A percentile compares a stretch with the other conserved stretches of the same genome.
Conservation (phyloP, 345 rosid species). For the Syzygium jambos region DNA sequence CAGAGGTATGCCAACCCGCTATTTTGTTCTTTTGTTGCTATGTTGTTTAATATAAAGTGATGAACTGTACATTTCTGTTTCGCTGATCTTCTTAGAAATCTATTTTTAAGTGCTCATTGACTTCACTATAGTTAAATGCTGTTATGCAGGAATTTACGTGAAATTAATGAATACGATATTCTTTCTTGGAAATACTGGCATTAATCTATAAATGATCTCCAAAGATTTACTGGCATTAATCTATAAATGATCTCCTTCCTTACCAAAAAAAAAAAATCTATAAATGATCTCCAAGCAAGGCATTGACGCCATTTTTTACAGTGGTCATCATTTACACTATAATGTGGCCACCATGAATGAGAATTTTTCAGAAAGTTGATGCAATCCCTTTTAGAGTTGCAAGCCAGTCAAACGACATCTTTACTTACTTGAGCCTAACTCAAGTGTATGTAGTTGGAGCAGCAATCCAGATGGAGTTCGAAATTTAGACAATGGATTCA, state of each 20-base stretch:
- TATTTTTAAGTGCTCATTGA: background rate
- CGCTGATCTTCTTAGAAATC: background rate
- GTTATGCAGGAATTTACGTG: conserved; percentile 31
- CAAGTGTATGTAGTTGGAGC: no score
- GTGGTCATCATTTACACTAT: background rate
- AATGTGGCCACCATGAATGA: background rate
- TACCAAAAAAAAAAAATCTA: background rate
- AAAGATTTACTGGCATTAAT: no score
- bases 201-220: background rate
- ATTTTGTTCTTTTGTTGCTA: background rate
- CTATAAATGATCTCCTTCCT: no score
- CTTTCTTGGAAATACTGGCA: background rate
- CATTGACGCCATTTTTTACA: background rate
- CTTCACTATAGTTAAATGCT: background rate
- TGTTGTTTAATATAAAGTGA: background rate
- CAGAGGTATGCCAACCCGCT: conserved; percentile 47
- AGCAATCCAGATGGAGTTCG: no score
- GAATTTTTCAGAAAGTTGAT: no score
- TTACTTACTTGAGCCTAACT: no score
- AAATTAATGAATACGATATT: background rate
- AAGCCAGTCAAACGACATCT: no score
- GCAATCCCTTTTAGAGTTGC: no score
- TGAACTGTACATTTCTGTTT: background rate
- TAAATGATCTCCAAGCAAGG: background rate
- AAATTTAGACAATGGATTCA: no score